Evolutionary conservation across 208 protist genomes (phyloP).

Genomic region (Porcisia deanei): DNA sequence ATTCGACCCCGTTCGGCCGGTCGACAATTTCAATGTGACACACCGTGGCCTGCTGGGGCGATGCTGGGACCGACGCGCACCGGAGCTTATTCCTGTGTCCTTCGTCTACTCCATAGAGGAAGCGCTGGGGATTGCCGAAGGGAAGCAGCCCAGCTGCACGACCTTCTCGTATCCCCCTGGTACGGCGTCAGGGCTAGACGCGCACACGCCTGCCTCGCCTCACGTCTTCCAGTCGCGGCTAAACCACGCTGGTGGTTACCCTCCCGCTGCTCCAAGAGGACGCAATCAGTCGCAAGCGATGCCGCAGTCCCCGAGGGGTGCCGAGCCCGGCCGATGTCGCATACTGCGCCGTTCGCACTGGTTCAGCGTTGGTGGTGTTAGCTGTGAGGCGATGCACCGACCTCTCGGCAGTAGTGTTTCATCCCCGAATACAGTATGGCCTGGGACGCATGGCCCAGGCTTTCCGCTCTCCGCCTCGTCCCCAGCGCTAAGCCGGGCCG

Average conservation of each 20-base stretch:
- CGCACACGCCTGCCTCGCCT: conserved; percentile 17
- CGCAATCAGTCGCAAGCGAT: background rate
- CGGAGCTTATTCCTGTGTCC: conserved; percentile 45
- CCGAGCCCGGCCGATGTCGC: conserved; percentile 11
- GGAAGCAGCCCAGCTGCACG: conserved; percentile 17
- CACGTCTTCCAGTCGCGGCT: conserved; percentile 7
- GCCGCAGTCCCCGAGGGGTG: background rate
- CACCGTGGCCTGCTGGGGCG: conserved; percentile 69
- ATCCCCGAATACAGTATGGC: background rate
- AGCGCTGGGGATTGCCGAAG: conserved; percentile 12
- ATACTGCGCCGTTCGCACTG: conserved; percentile 56
- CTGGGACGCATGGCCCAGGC: background rate
- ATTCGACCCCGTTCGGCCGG: conserved; percentile 56
- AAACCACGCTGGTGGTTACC: conserved; percentile 1
- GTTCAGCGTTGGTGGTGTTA: conserved; percentile 48
- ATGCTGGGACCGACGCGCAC: conserved; percentile 68
- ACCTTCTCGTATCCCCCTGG: conserved; percentile 3
- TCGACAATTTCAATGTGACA: conserved; percentile 73
- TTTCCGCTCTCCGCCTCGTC: background rate
- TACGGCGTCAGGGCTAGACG: conserved; percentile 13
- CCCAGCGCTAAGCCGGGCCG: background rate
- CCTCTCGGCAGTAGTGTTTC: conserved; percentile 11
- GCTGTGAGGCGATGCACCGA: conserved; percentile 17
- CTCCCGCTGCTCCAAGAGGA: background rate
- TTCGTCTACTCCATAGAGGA: conserved; percentile 38